phyloP scores from a whole-genome alignment of 208 protist genomes.

The Phytomonas sp. region DNA sequence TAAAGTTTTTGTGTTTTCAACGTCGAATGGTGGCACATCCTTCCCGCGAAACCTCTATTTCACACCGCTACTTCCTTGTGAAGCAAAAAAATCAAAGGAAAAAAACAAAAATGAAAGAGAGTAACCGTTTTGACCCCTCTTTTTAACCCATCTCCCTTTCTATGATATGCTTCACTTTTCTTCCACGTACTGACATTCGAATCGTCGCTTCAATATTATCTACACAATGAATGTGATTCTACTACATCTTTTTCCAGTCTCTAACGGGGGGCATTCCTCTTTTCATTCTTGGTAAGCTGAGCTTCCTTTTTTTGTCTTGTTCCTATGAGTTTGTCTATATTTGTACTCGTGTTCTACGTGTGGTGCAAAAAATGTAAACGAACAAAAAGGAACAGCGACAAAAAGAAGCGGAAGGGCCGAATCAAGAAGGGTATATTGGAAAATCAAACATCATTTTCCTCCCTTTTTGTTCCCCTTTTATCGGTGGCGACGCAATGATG shows the following conservation, averaged over 20 bases:
- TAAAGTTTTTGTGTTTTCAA: not conserved
- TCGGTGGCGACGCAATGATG: not conserved
- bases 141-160: slow-evolving; percentile 8
- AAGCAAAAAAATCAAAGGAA: not conserved
- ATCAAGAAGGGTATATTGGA: not conserved
- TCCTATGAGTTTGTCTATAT: slow-evolving; percentile 5
- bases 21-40: not conserved
- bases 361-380: not conserved
- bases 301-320: slow-evolving; percentile 3
- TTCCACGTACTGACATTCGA: slow-evolving; percentile 1
- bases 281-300: not conserved
- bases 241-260: slow-evolving; percentile 10
- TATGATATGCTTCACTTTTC: slow-evolving; percentile 9
- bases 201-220: not conserved
- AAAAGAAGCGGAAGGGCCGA: not conserved
- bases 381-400: not conserved
- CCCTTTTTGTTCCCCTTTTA: not conserved
- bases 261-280: slow-evolving; percentile 36
- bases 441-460: not conserved
- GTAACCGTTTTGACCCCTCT: slow-evolving; percentile 5
- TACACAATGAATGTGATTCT: slow-evolving; percentile 5
- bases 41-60: not conserved
- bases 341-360: slow-evolving; percentile 1
- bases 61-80: slow-evolving; percentile 2
- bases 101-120: slow-evolving; percentile 3